Evolutionary conservation across 164 flowering plant genomes (phyloP), one percentile per base, ranked within the genome.

Genomic region (Hamamelis virginiana): DNA sequence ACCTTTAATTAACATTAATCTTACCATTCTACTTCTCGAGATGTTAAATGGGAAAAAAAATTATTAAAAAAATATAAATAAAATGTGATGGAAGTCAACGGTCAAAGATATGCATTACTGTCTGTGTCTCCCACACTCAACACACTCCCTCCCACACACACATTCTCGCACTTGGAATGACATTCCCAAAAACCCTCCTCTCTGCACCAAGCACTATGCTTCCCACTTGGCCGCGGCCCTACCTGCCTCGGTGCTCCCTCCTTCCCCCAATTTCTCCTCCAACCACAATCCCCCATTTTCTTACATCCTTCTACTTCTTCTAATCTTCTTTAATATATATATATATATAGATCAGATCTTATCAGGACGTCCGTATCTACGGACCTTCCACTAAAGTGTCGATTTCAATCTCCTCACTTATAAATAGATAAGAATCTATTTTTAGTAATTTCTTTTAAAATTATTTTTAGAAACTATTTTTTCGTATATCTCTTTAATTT

Each of bases 91-190:
- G 41, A 77, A 72, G 84, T 85, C 85, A 80, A 80, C 71, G 85
- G 87, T 85, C 84, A 82, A 76, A 78, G 80, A 87, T 84, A 68
- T 77, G 83, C 79, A 69, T 72, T 65, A 68, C 72, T 81, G 80
- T 84, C 72, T 71, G 25, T 83, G 87, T 83, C 87, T 79, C 86
- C 87, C 80, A 71, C 75, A 71, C 44, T 19, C 45, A n/a, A 68
- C 80, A 65, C 79, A 69, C 45, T 63, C 62, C 52, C 68, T 14
- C 26, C 38, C 47, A 65, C 74, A 72, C 77, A 76, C 76, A 75
- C 67, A 71, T 78, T 69, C 64, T 28, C 60, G 55, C n/a, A 33
- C 41, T 33, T 33, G 4, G 64, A n/a, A n/a, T 58, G 66, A 77
- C 83, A 80, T 80, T 80, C 82, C 81, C 77, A 67, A 27, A 68